Evolutionary conservation across 2,329 filamentous ascomycete genomes (phyloP), one percentile per base, ranked within the genome.

Genomic region (Helotiales sp.): DNA sequence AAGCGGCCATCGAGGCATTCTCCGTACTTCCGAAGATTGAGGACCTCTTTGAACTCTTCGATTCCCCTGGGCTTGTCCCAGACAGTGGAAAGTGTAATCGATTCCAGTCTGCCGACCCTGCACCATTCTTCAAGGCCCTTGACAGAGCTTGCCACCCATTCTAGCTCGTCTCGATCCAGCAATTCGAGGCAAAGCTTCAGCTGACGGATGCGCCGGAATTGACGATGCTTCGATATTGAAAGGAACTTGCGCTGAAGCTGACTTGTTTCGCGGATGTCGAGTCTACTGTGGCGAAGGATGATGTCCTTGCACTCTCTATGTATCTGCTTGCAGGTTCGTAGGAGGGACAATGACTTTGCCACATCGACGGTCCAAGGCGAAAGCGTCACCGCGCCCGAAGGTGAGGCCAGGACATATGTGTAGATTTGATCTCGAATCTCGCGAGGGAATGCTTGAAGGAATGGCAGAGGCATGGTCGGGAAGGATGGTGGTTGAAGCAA

Each of bases 351-450:
- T 12, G 67, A 70, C 12, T 51, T 52, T 15, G 65, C 63, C 13
- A 68, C 58, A 6, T 69, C 61, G 31, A 68, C 25, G 2, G 62
- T 64, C 66, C 66, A 69, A 29, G 67, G 66, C 10, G 62, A 66
- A 9, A 68, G 55, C 6, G 60, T 65, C 31, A 66, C 62, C 19
- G 33, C 19, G 31, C 63, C 62, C n/a, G 62, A 63, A 15, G 60
- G 58, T 19, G 62, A 61, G 8, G 62, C 60, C 33, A 70, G 61
- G 30, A 67, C 56, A 25, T 60, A 66, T 24, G 60, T 64, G 42
- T 69, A 70, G 15, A 70, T 69, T n/a, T 63, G 63, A 47, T 70
- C 68, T 22, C 68, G 61, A 22, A 70, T 67, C 42, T 69, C 68
- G 54, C 68, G 56, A 15, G 68, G 68, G 29, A 70, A 61, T 27